Percentiles rank a stretch among this genome's conserved stretches.
Evolutionary conservation across 2,329 filamentous ascomycete genomes (phyloP).

Genomic region (Sclerotinia borealis): DNA sequence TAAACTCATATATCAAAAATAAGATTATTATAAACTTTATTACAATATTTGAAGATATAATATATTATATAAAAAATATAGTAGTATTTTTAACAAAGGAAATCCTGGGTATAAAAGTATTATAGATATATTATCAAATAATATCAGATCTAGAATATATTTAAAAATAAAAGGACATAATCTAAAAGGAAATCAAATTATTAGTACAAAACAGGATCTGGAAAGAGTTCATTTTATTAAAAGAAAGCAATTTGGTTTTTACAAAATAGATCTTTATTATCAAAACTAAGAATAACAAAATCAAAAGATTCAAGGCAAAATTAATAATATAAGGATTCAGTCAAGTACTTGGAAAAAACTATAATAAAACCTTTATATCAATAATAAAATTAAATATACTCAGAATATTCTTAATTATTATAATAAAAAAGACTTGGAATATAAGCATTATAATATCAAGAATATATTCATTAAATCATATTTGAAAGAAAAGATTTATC

Average conservation of each 20-base stretch:
- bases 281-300: background rate
- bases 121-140: background rate
- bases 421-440: background rate
- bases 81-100: background rate
- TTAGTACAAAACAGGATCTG: background rate
- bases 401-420: background rate
- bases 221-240: background rate
- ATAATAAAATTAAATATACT: background rate
- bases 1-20: too few species aligned
- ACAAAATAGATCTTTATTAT: background rate
- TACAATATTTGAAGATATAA: background rate
- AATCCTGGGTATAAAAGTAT: background rate
- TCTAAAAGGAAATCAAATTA: background rate
- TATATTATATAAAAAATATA: background rate
- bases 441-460: too few species aligned
- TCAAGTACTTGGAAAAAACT: background rate
- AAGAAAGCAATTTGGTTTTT: background rate
- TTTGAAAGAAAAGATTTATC: too few species aligned
- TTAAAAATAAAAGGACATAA: background rate
- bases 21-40: too few species aligned
- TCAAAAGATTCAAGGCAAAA: background rate
- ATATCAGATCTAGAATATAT: background rate
- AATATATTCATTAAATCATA: too few species aligned
- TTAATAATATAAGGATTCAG: background rate
- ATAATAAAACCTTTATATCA: background rate